A percentile compares a stretch with the other conserved stretches of the same genome.
phyloP scores from a whole-genome alignment of 331 rosid species.

The Quercus phellos region DNA sequence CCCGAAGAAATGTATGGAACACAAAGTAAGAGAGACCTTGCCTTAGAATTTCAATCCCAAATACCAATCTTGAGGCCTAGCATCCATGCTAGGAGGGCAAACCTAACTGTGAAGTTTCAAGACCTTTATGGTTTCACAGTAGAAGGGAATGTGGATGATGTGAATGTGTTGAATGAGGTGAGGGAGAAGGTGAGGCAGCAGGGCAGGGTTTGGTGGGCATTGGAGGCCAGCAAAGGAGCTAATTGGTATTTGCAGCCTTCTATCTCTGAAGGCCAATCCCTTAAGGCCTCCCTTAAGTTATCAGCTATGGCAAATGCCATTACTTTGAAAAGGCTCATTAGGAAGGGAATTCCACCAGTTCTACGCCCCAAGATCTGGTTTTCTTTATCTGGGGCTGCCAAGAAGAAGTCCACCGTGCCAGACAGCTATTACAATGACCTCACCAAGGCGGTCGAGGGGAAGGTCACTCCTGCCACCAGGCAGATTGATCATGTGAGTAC shows the following conservation, averaged over 20 bases:
- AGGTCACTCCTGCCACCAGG: constrained; percentile 91
- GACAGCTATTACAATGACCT: constrained; percentile 92
- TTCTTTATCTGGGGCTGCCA: constrained; percentile 89
- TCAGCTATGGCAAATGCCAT: constrained; percentile 75
- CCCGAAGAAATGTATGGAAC: constrained; percentile 69
- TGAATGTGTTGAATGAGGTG: constrained; percentile 91
- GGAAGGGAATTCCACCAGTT: constrained; percentile 96
- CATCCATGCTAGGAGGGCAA: constrained; percentile 86
- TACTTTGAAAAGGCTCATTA: constrained; percentile 78
- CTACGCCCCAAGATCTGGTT: constrained; percentile 97
- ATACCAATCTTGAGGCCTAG: constrained; percentile 82
- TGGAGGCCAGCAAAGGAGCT: constrained; percentile 93
- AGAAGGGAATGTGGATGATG: constrained; percentile 99
- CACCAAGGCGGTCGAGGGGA: constrained; percentile 78
- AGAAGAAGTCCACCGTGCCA: constrained; percentile 96
- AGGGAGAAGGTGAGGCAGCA: constrained; percentile 95
- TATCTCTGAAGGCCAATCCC: constrained; percentile 69
- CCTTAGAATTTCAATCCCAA: constrained; percentile 82
- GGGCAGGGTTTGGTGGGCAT: constrained; percentile 95
- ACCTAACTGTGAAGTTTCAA: constrained; percentile 90
- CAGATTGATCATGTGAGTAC: constrained; percentile 97
- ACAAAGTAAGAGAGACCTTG: constrained; percentile 71
- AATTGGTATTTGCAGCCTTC: constrained; percentile 87
- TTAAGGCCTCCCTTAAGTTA: constrained; percentile 74
- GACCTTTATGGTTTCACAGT: constrained; percentile 92